A percentile compares a stretch with the other conserved stretches of the same genome.
phyloP scores from a whole-genome alignment of 108 stramenopile species.

The Pseudonitzschia pungens region DNA sequence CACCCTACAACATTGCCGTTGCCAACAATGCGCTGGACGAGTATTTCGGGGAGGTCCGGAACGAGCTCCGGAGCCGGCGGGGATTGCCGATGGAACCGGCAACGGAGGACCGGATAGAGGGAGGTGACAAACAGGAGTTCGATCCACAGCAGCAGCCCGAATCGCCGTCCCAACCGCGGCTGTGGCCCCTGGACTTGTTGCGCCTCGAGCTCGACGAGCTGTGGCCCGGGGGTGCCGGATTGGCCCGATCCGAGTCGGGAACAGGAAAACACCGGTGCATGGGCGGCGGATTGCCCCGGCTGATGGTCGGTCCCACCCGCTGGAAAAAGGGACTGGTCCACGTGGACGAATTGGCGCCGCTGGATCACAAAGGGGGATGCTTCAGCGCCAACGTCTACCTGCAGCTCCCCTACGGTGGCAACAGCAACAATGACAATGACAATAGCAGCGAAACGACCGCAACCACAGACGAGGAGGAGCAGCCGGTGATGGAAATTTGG shows the following conservation, averaged over 20 bases:
- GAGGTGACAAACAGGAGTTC: too few relatives aligned
- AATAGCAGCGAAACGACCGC: background rate
- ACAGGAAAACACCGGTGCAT: conserved; percentile 34
- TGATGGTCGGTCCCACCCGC: conserved; percentile 91
- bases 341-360: conserved; percentile 88
- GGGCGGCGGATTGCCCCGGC: conserved; percentile 80
- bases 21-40: conserved; percentile 44
- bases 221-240: conserved; percentile 72
- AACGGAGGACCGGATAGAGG: too few relatives aligned
- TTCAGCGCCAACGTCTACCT: conserved; percentile 95
- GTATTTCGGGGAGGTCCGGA: conserved; percentile 64
- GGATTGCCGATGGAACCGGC: conserved; percentile 6
- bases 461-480: conserved; percentile 3
- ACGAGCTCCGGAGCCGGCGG: conserved; percentile 62
- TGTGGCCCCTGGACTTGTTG: conserved; percentile 83
- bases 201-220: conserved; percentile 78
- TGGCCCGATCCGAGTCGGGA: too few relatives aligned
- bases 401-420: conserved; percentile 50
- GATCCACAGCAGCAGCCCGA: conserved; percentile 26
- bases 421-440: background rate
- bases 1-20: conserved; percentile 80
- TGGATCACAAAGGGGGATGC: conserved; percentile 57
- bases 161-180: background rate
- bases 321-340: conserved; percentile 91
- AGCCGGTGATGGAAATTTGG: conserved; percentile 66